A percentile compares a stretch with the other conserved stretches of the same genome.
Evolutionary conservation across 768 basidiomycete species (phyloP).

Genomic region (Boletellus sp.): DNA sequence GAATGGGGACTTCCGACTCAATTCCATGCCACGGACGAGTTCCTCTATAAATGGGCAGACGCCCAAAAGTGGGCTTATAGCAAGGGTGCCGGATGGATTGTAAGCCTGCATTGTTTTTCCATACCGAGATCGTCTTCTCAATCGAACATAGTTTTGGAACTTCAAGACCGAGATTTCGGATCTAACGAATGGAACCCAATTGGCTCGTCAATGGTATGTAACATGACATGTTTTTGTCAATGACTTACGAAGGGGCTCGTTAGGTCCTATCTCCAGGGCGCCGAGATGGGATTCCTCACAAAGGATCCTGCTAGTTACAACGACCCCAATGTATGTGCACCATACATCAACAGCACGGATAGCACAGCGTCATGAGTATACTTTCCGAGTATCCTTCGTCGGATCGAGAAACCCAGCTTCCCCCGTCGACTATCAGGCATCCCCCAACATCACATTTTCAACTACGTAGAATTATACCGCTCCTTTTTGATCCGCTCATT

Average conservation of each 20-base stretch:
- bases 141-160: slow-evolving; percentile 54
- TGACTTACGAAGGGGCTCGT: neutral
- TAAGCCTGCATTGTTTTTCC: slow-evolving; percentile 31
- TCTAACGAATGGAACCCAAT: slow-evolving; percentile 40
- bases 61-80: slow-evolving; percentile 68
- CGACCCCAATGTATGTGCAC: slow-evolving; percentile 61
- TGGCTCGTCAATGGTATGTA: slow-evolving; percentile 63
- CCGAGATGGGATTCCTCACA: slow-evolving; percentile 58
- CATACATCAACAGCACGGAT: slow-evolving; percentile 35
- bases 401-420: neutral
- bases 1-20: slow-evolving; percentile 66
- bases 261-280: slow-evolving; percentile 70
- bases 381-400: neutral
- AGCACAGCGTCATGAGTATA: slow-evolving; percentile 8
- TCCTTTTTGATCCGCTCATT: neutral
- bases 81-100: slow-evolving; percentile 63
- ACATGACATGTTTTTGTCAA: too few relatives aligned
- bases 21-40: slow-evolving; percentile 59
- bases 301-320: slow-evolving; percentile 53
- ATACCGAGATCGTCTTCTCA: neutral
- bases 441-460: too few relatives aligned
- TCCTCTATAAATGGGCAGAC: slow-evolving; percentile 68
- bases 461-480: neutral
- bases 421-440: neutral
- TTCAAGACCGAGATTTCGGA: slow-evolving; percentile 65